Base-by-base conservation (phyloP, 192 early-diverging fungal species). In the Dispira simplex region DNA sequence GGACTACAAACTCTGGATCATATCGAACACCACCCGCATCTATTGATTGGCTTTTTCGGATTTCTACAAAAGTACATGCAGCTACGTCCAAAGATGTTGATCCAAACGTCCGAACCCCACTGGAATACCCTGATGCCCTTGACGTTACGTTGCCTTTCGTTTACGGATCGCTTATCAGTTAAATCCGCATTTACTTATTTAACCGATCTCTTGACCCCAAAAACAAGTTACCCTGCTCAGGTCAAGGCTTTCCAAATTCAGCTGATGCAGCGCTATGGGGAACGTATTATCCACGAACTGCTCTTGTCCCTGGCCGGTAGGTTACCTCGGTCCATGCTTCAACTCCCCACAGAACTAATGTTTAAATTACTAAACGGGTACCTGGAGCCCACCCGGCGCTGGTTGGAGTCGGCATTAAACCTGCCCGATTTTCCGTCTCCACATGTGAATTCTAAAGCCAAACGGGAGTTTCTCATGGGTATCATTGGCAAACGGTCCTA, bases 381-480 rank as follows among this genome's bases (percentile, higher is more conserved):
- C 44, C 23, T 75, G 3, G 65, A 78, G 44, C 59, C 66, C 3
- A 68, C 71, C 47, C 66, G 77, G 45, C 68, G 65, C 11, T 82
- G 80, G 75, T 63, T 79, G 26, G 73, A 73, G 26, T 54, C 65
- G 2, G 39, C 79, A 43, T 60, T 81, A 14, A 59, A 67, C 3
- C 76, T 73, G 59, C 77, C 76, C 8, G 76, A 68, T 1, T 82
- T 82, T 65, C 80, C 80, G 8, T 76, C 78, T n/a, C 52, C 65
- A 3, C 65, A 76, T 63, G 74, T 75, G 10, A 70, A 69, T 16
- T 65, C 70, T 32, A 57, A 66, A 10, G 76, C 73, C 8, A 82
- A 79, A 56, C 72, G 75, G 62, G 59, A 59, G 43, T 82, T 82
- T 64, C 62, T 77, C 56, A 79, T 77, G 63, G 74, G 77, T 3